Percentiles rank a stretch among this genome's conserved stretches.
Conservation (phyloP, 441 rosid species). For the Viola pubescens region DNA sequence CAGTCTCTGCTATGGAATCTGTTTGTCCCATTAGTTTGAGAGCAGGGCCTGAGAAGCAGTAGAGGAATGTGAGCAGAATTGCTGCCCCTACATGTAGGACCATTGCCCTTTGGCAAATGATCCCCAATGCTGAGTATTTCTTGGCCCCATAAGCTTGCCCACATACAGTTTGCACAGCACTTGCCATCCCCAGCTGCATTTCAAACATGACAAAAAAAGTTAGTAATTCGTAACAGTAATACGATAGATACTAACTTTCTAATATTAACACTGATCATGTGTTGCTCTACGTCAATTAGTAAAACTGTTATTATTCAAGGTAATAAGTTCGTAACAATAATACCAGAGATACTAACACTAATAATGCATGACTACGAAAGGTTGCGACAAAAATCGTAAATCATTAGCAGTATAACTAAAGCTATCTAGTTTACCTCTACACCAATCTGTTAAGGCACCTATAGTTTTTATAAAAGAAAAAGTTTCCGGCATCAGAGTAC, state of each 20-base stretch:
- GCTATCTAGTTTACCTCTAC: neutral
- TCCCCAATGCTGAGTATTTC: constrained; percentile 67
- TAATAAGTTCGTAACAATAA: neutral
- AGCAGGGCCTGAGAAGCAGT: constrained; percentile 62
- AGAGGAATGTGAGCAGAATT: constrained; percentile 54
- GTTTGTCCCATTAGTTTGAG: constrained; percentile 62
- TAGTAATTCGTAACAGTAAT: neutral
- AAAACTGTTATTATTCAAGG: too few relatives aligned
- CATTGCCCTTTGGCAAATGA: constrained; percentile 79
- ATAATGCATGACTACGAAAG: neutral
- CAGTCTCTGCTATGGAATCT: constrained; percentile 45
- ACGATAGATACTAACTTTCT: too few relatives aligned
- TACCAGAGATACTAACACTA: neutral
- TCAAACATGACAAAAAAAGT: neutral
- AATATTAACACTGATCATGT: too few relatives aligned
- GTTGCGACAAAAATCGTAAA: too few relatives aligned
- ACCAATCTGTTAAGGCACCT: neutral
- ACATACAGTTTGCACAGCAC: constrained; percentile 94
- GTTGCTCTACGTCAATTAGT: too few relatives aligned
- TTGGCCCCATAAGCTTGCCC: constrained; percentile 95
- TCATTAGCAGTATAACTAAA: neutral
- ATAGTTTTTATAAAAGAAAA: neutral
- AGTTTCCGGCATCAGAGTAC: neutral
- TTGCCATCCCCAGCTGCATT: constrained; percentile 89
- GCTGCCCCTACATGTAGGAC: constrained; percentile 73